Percentiles rank a stretch among this genome's conserved stretches.
Conservation (phyloP, 441 rosid genomes). For the Corymbia citriodora region DNA sequence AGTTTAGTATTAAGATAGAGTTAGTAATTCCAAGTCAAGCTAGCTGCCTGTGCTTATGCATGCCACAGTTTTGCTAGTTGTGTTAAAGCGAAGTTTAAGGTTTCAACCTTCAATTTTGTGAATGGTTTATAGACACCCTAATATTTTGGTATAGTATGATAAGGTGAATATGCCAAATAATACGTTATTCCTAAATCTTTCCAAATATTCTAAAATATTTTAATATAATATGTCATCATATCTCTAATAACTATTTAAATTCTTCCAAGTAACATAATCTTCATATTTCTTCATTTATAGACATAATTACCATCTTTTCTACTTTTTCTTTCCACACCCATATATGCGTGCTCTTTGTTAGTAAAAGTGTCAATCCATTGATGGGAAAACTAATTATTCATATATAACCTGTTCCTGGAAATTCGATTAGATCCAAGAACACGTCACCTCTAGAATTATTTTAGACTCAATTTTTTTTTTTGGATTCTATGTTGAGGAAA, state of each 20-base stretch:
- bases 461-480: no score
- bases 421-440: not conserved
- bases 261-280: not conserved
- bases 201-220: not conserved
- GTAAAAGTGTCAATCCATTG: not conserved
- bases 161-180: not conserved
- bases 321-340: not conserved
- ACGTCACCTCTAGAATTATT: no score
- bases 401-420: not conserved
- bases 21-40: not conserved
- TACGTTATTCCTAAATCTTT: not conserved
- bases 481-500: not conserved
- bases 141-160: not conserved
- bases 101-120: not conserved
- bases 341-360: not conserved
- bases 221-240: not conserved
- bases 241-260: not conserved
- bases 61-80: not conserved
- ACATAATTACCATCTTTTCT: not conserved
- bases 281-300: not conserved
- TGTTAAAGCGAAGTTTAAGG: not conserved
- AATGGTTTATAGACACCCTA: not conserved
- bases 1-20: not conserved
- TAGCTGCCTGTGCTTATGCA: not conserved
- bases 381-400: not conserved